Percentiles rank a stretch among this genome's conserved stretches.
phyloP scores from a whole-genome alignment of 140 eudicot genomes.

The Oenanthe javanica region DNA sequence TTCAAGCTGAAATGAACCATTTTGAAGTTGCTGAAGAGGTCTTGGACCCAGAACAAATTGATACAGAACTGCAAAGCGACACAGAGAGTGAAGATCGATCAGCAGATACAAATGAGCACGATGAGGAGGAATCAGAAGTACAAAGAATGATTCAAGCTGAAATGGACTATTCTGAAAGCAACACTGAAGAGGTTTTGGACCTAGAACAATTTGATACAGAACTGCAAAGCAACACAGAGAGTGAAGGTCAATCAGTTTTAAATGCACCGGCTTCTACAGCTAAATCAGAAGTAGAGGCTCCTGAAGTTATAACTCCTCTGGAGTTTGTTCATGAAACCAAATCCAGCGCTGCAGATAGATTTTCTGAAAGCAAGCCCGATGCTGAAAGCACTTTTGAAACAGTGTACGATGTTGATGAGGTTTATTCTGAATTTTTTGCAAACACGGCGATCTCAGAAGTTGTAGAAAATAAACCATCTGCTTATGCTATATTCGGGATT shows the following conservation, averaged over 20 bases:
- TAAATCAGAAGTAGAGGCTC: constrained; percentile 6
- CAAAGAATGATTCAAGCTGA: constrained; percentile 16
- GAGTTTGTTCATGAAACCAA: not conserved
- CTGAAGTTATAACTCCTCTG: not conserved
- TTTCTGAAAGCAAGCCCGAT: constrained; percentile 10
- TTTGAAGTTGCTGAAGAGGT: constrained; percentile 10
- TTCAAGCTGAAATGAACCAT: constrained; percentile 15
- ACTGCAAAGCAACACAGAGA: not conserved
- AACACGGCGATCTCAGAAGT: constrained; percentile 13
- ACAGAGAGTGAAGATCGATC: constrained; percentile 11
- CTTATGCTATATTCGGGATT: constrained; percentile 1
- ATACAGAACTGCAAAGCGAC: constrained; percentile 8
- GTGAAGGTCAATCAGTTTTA: not conserved
- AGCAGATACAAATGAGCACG: not conserved
- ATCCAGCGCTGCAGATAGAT: not conserved
- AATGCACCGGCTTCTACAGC: not conserved
- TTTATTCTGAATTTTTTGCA: not conserved
- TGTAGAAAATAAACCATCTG: constrained; percentile 11
- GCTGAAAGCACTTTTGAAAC: not conserved
- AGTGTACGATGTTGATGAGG: not conserved
- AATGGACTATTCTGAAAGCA: constrained; percentile 2
- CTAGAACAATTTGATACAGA: constrained; percentile 19
- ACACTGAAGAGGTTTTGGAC: constrained; percentile 7
- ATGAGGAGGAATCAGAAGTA: constrained; percentile 10
- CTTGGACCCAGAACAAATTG: constrained; percentile 13